A percentile compares a stretch with the other conserved stretches of the same genome.
These are phyloP conservation scores for Catunica adiposa DNA, from an alignment of 2,329 filamentous ascomycete genomes.

Conservation along the genomic window DNA sequence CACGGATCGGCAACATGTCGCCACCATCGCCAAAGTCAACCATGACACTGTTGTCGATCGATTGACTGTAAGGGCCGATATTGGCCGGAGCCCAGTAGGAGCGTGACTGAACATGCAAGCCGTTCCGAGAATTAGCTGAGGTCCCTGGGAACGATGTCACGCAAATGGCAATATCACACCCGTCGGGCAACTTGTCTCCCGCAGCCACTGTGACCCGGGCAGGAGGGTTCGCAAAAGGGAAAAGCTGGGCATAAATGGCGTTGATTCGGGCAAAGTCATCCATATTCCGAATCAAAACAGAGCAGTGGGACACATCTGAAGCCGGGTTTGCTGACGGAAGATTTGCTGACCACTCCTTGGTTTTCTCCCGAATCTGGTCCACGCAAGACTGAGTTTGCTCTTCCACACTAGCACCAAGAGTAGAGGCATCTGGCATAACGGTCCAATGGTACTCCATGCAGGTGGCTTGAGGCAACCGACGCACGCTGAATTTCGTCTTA, in stretches of 20 bases:
- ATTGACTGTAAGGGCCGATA: constrained; percentile 93
- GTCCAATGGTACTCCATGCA: constrained; percentile 23
- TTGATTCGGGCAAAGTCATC: constrained; percentile 63
- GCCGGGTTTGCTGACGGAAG: constrained; percentile 20
- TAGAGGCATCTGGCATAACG: constrained; percentile 20
- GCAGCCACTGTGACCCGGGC: constrained; percentile 70
- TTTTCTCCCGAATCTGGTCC: constrained; percentile 26
- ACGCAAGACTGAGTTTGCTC: constrained; percentile 34
- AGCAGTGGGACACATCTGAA: constrained; percentile 34
- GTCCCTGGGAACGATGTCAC: constrained; percentile 25
- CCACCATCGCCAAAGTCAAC: constrained; percentile 19
- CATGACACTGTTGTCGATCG: constrained; percentile 38
- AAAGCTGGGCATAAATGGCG: constrained; percentile 55
- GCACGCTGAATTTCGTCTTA: constrained; percentile 12
- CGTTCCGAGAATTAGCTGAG: constrained; percentile 28
- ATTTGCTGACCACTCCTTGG: constrained; percentile 20
- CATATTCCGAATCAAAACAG: constrained; percentile 65
- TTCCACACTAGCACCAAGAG: constrained; percentile 23
- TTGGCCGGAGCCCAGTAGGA: constrained; percentile 98
- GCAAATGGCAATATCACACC: constrained; percentile 43
- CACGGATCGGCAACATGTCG: constrained; percentile 46
- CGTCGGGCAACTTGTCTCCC: constrained; percentile 45
- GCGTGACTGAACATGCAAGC: constrained; percentile 76
- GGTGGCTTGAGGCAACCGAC: constrained; percentile 3
- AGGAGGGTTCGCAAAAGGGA: constrained; percentile 64